These are phyloP conservation scores for Pseudozyma flocculosa DNA, from an alignment of 1,284 basidiomycete species.

Conservation along the genomic window DNA sequence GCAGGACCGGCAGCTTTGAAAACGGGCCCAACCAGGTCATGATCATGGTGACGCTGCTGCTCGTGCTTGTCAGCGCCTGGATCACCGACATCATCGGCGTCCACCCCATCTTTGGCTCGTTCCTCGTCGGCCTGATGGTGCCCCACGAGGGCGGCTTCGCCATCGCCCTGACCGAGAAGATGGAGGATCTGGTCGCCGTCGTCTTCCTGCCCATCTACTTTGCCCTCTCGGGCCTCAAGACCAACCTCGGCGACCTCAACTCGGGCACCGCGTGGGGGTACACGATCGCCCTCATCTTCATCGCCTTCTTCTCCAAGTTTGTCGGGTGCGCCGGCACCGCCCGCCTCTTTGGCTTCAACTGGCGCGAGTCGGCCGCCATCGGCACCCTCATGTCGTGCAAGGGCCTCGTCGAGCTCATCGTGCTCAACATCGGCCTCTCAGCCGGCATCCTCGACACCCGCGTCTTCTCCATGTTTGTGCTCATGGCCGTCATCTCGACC, in stretches of 20 bases:
- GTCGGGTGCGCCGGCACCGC: conserved; percentile 64
- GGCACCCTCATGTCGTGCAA: conserved; percentile 92
- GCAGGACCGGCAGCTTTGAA: conserved; percentile 75
- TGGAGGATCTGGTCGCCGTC: conserved; percentile 53
- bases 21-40: conserved; percentile 72
- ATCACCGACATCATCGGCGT: conserved; percentile 87
- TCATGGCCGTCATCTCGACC: conserved; percentile 81
- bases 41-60: conserved; percentile 74
- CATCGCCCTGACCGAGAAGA: conserved; percentile 66
- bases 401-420: conserved; percentile 75
- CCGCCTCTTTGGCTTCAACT: conserved; percentile 68
- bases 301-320: conserved; percentile 78
- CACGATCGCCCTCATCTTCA: conserved; percentile 73
- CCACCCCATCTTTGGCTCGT: conserved; percentile 81
- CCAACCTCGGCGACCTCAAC: conserved; percentile 69
- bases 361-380: conserved; percentile 79
- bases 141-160: conserved; percentile 80
- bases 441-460: conserved; percentile 73
- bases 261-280: conserved; percentile 75
- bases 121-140: conserved; percentile 82
- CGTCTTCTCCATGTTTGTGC: conserved; percentile 80
- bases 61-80: conserved; percentile 77
- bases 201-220: conserved; percentile 85
- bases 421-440: conserved; percentile 82
- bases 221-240: conserved; percentile 75